Evolutionary conservation across 495 filamentous ascomycete species (phyloP), one percentile per base, ranked within the genome.

Genomic region (Daldinia vernicosa): DNA sequence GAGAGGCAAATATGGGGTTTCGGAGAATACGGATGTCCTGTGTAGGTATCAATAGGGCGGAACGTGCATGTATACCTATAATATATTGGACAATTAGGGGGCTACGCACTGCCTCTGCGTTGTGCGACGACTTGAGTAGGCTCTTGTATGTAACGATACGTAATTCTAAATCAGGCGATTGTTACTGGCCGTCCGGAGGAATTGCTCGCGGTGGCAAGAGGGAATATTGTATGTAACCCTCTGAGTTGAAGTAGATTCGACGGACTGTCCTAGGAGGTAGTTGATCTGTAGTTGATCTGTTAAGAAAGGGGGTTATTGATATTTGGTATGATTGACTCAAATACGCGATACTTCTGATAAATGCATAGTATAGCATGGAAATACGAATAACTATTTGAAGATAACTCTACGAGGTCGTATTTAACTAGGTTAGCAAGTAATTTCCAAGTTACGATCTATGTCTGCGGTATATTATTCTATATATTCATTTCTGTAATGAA

Each of bases 51-150:
- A 53, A 30, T 27, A 28, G 14, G 50, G 50, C 50, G 50, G 12
- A 4, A 30, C 50, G 50, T 30, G 26, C 50, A 53, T 53, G 27
- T 28, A 53, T 52, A 50, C 27, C 14, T 15, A 52, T 53, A 53
- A 27, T 53, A 53, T 53, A 53, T 27, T 53, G 24, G 50, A 15
- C 27, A 53, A 30, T 53, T 53, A 53, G 14, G 50, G 24, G 47
- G 56, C 27, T 30, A 50, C 19, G 57, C 47, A 56, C 50, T 37
- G 51, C 57, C 47, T 27, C 39, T 15, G 27, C 17, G 57, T 35
- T 9, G 64, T 67, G 64, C 19, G 45, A 68, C 58, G 26, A 8
- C 17, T n/a, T n/a, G 9, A 51, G n/a, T 2, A 43, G 26, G 43
- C 43, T 24, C 17, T 47, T 47, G 17, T 47, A 47, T 47, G 43